Evolutionary conservation across 129 eudicot species (phyloP).

Genomic region (Tagetes patula): DNA sequence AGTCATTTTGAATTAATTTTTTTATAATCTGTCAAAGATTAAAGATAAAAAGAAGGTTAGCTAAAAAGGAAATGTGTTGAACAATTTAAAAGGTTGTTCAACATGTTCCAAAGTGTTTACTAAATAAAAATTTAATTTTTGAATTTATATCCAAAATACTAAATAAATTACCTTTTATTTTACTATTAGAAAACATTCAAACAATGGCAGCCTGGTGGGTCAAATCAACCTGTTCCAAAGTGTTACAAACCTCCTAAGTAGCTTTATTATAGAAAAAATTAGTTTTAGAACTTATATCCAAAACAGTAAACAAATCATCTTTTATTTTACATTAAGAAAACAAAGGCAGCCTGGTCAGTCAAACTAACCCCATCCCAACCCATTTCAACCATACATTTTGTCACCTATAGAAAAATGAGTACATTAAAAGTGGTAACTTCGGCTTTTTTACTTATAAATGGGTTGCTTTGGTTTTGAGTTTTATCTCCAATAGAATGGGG

Average conservation of each 20-base stretch:
- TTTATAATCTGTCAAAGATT: background rate
- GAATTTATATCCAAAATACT: background rate
- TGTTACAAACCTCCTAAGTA: background rate
- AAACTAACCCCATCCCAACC: no score
- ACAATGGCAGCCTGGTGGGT: background rate
- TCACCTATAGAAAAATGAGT: no score
- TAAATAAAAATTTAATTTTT: background rate
- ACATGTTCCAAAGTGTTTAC: background rate
- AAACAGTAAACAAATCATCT: no score
- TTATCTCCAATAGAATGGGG: background rate
- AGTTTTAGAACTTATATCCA: background rate
- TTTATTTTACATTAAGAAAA: no score
- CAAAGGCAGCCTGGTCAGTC: no score
- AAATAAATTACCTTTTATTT: background rate
- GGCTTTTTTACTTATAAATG: constrained; percentile 1
- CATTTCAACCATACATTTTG: no score
- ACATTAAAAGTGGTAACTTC: background rate
- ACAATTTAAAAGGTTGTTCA: background rate
- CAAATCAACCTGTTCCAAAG: background rate
- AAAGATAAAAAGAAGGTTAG: background rate
- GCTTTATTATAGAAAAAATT: constrained; percentile 1
- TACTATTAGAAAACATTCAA: background rate
- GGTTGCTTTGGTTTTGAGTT: background rate
- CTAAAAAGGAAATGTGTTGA: background rate
- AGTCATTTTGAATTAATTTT: background rate